These are phyloP conservation scores for Citrus sp. DNA, from an alignment of 345 rosid genomes.

Conservation along the genomic window DNA sequence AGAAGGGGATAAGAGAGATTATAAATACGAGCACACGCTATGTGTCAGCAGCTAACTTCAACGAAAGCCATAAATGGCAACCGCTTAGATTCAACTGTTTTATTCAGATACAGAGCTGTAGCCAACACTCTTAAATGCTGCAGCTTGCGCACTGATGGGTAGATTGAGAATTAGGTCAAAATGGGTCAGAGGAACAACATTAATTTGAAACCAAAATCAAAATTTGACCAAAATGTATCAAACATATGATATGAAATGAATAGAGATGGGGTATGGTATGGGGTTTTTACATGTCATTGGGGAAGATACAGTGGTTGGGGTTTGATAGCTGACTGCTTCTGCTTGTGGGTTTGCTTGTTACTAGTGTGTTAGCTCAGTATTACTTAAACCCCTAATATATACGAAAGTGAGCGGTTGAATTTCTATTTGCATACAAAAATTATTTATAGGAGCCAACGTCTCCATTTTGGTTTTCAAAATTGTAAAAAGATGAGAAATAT, in stretches of 20 bases:
- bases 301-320: slow-evolving; percentile 34
- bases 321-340: background rate
- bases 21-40: background rate
- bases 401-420: slow-evolving; percentile 39
- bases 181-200: slow-evolving; percentile 29
- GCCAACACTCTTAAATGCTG: slow-evolving; percentile 4
- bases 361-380: slow-evolving; percentile 31
- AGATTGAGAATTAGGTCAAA: slow-evolving; percentile 30
- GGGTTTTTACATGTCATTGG: background rate
- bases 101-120: slow-evolving; percentile 19
- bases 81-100: slow-evolving; percentile 24
- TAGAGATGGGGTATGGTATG: background rate
- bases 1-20: slow-evolving; percentile 14
- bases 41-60: background rate
- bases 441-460: background rate
- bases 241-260: too few relatives aligned
- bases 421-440: slow-evolving; percentile 2
- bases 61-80: slow-evolving; percentile 27
- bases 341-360: slow-evolving; percentile 23
- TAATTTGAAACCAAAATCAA: background rate
- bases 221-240: background rate
- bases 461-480: background rate
- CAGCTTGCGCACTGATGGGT: background rate
- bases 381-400: slow-evolving; percentile 6
- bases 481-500: too few relatives aligned